Percentiles rank a stretch among this genome's conserved stretches.
Conservation (phyloP, 768 basidiomycete genomes). For the Collybia mongolica region DNA sequence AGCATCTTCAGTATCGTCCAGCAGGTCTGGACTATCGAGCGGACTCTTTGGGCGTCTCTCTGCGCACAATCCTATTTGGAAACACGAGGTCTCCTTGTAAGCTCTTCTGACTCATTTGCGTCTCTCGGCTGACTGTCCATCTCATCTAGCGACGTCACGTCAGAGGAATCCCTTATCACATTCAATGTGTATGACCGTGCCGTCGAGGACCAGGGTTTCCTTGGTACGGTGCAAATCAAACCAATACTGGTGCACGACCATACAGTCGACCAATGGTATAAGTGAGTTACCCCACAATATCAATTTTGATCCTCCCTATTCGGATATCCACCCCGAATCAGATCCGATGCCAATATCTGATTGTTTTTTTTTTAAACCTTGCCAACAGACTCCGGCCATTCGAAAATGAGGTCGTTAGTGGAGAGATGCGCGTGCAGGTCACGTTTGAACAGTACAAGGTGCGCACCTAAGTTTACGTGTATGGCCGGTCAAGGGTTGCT, state of each 20-base stretch:
- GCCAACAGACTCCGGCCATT: constrained; percentile 63
- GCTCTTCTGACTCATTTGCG: constrained; percentile 29
- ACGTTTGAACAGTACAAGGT: constrained; percentile 93
- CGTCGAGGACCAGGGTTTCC: constrained; percentile 81
- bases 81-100: constrained; percentile 98
- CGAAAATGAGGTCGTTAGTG: constrained; percentile 81
- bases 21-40: constrained; percentile 28
- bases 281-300: constrained; percentile 51
- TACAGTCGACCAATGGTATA: constrained; percentile 96
- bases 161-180: constrained; percentile 77
- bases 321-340: constrained; percentile 11
- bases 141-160: constrained; percentile 83
- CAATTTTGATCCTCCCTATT: constrained; percentile 9
- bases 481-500: neutral
- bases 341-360: constrained; percentile 11
- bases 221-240: constrained; percentile 90
- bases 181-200: constrained; percentile 91
- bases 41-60: constrained; percentile 65
- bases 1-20: constrained; percentile 35
- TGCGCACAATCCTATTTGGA: constrained; percentile 95
- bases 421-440: constrained; percentile 93
- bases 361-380: constrained; percentile 11
- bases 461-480: constrained; percentile 17
- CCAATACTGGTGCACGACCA: constrained; percentile 90
- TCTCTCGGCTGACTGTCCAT: constrained; percentile 16